Evolutionary conservation across 2,329 filamentous ascomycete genomes (phyloP), one percentile per base, ranked within the genome.

Genomic region (Nothophoma quercina): DNA sequence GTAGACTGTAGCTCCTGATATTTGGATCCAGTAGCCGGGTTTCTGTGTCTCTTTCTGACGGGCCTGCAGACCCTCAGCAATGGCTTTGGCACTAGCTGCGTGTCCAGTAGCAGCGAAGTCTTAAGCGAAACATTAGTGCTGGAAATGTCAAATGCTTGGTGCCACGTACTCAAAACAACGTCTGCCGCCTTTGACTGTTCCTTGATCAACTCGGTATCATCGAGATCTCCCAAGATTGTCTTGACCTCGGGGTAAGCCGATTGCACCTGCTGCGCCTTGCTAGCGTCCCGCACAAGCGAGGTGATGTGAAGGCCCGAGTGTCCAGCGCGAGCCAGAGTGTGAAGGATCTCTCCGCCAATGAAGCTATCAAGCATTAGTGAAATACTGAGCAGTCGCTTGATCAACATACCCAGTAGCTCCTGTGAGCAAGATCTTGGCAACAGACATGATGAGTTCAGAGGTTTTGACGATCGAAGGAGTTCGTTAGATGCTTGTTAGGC

Each of bases 61-160:
- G 26, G 26, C 39, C 12, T 49, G 50, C 6, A 58, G 29, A 10
- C 55, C 55, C 19, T 55, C 40, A 5, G 51, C 43, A n/a, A 58
- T 58, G 1, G 55, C 55, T 29, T 48, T 42, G 7, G 55, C 45
- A 18, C 55, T 58, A 19, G 42, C 40, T 33, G 46, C 42, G 25
- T 58, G 55, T 23, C 46, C 51, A 10, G 55, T 58, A 10, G 51
- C 46, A 21, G 55, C 55, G 21, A 58, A 48, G 22, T 58, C 54
- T 56, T 26, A 9, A 19, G n/a, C 15, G 26, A 6, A 2, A 9
- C 16, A 28, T 54, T 16, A 52, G 36, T 16, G 8, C 13, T 8
- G 8, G 6, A 12, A 3, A 13, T 5, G 2, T 21, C 9, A 16
- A 12, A 26, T 1, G 10, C 7, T 9, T 15, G 9, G 28, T 19